Percentiles rank a stretch among this genome's conserved stretches.
Conservation (phyloP, 2,329 filamentous ascomycete species). For the Falciphora oryzae region DNA sequence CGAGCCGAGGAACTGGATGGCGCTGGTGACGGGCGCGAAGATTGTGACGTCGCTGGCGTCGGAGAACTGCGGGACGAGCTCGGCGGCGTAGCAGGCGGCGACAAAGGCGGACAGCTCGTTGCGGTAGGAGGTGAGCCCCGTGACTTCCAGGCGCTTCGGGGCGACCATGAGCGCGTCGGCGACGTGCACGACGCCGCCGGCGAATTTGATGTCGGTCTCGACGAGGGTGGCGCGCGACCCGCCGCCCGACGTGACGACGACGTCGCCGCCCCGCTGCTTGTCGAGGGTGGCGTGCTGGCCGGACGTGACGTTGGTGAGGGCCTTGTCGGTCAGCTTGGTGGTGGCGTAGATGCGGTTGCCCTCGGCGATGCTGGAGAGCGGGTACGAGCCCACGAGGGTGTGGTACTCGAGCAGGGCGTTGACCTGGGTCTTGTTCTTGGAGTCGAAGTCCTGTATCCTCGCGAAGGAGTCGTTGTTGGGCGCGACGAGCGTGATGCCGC, state of each 20-base stretch:
- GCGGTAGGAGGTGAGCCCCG: constrained; percentile 25
- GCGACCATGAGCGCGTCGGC: constrained; percentile 47
- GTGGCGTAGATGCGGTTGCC: constrained; percentile 35
- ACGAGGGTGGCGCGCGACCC: constrained; percentile 38
- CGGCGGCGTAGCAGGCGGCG: constrained; percentile 32
- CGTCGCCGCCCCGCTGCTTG: constrained; percentile 34
- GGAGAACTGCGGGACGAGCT: constrained; percentile 35
- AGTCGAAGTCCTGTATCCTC: constrained; percentile 41
- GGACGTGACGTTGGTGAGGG: constrained; percentile 42
- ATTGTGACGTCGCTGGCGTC: constrained; percentile 42
- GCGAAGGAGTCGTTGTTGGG: constrained; percentile 54
- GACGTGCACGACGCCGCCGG: constrained; percentile 45
- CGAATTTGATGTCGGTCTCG: constrained; percentile 40
- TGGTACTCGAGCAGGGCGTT: constrained; percentile 54
- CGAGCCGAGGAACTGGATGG: constrained; percentile 42
- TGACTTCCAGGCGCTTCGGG: constrained; percentile 32
- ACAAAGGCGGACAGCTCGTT: constrained; percentile 33
- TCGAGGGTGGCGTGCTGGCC: constrained; percentile 44
- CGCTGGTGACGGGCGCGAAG: constrained; percentile 47
- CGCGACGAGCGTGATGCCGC: constrained; percentile 38
- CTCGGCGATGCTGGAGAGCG: constrained; percentile 28
- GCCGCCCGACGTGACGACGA: constrained; percentile 33
- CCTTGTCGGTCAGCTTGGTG: constrained; percentile 36
- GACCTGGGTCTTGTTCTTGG: constrained; percentile 37
- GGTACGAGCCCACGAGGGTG: constrained; percentile 47